Percentiles rank a stretch among this genome's conserved stretches.
These are phyloP conservation scores for Fraxinus platypoda DNA, from an alignment of 305 asterid genomes.

Conservation along the genomic window DNA sequence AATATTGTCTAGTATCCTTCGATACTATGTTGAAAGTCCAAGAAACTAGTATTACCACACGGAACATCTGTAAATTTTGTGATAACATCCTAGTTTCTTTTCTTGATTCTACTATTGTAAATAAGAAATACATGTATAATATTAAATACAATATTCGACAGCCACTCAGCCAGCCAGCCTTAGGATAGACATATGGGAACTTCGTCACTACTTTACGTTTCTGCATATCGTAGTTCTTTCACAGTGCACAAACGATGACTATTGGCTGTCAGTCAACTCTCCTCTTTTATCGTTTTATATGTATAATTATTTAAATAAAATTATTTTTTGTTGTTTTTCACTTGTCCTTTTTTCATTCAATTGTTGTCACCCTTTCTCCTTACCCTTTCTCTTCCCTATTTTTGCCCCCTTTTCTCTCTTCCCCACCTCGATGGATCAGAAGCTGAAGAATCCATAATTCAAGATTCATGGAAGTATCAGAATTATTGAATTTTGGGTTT, in stretches of 20 bases:
- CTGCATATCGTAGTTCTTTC: not conserved
- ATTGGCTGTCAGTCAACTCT: constrained; percentile 29
- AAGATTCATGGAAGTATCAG: constrained; percentile 44
- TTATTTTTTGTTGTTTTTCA: constrained; percentile 20
- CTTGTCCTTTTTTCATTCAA: constrained; percentile 23
- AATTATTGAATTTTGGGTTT: constrained; percentile 14
- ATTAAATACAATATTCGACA: not conserved
- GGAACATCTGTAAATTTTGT: not conserved
- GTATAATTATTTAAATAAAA: not conserved
- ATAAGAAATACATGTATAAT: not conserved
- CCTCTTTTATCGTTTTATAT: constrained; percentile 2
- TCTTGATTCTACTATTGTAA: not conserved
- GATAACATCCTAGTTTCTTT: not conserved
- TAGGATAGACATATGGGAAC: not conserved
- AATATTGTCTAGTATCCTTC: not conserved
- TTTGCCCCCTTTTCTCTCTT: constrained; percentile 24
- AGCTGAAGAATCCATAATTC: constrained; percentile 38
- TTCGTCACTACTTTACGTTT: not conserved
- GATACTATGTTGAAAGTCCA: not conserved
- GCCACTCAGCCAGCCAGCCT: not conserved
- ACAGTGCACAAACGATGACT: constrained; percentile 7
- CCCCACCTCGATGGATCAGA: constrained; percentile 17
- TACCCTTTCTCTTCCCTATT: constrained; percentile 19
- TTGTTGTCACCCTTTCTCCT: constrained; percentile 33
- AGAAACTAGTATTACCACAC: not conserved